These are phyloP conservation scores for Trichoderma oligosporum DNA, from an alignment of 2,329 filamentous ascomycete genomes.

Conservation along the genomic window DNA sequence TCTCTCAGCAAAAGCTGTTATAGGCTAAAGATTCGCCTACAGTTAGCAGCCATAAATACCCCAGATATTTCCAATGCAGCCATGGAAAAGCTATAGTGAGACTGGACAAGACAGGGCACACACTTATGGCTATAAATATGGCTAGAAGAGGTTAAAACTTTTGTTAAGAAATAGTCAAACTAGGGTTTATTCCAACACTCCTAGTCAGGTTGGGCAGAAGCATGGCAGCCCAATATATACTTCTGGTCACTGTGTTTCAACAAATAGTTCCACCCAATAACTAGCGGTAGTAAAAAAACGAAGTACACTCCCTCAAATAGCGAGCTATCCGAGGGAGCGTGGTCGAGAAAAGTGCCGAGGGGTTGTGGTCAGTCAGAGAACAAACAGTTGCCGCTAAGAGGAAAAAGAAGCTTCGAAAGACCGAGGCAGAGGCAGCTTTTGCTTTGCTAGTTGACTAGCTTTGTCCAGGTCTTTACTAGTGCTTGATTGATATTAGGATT, in stretches of 20 bases:
- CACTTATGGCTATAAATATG: not conserved
- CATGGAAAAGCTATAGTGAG: not conserved
- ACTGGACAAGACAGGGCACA: not conserved
- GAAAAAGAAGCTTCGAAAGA: not conserved
- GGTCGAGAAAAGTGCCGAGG: not conserved
- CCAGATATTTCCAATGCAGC: not conserved
- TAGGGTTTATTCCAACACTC: constrained; percentile 2
- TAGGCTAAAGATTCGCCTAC: not conserved
- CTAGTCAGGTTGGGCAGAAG: constrained; percentile 16
- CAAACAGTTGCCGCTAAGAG: not conserved
- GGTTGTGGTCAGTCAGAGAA: not conserved
- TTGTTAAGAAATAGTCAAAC: not conserved
- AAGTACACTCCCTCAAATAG: no score
- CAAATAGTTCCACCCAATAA: not conserved
- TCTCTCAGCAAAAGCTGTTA: not conserved
- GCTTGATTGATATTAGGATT: not conserved
- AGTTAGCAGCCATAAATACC: not conserved
- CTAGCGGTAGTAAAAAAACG: not conserved
- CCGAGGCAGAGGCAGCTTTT: no score
- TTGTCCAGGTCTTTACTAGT: not conserved
- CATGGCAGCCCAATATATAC: constrained; percentile 18
- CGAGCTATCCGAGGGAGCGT: not conserved
- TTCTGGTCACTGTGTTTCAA: not conserved
- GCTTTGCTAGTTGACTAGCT: not conserved
- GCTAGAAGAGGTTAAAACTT: not conserved